Evolutionary conservation across 1,139 yeast genomes (phyloP), one percentile per base, ranked within the genome.

Genomic region (Arxiozyma bovina): DNA sequence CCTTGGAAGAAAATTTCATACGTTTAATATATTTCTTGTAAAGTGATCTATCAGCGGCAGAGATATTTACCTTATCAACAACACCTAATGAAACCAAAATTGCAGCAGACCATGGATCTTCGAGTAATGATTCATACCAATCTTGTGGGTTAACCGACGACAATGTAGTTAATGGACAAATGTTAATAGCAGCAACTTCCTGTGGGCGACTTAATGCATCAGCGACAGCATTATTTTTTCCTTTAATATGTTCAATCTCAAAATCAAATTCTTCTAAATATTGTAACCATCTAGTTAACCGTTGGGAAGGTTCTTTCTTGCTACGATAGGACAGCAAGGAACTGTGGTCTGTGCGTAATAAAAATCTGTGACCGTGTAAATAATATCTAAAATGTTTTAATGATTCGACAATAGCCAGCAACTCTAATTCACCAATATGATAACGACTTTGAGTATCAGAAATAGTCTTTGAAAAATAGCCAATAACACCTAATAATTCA

Each of bases 271-370:
- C 61, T 15, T 49, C 50, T 18, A 59, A 48, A 15, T 23, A 38
- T 42, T 58, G 57, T 38, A 58, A 22, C 61, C 62, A 59, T 4
- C 58, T 40, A 22, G 50, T 42, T n/a, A 57, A 11, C n/a, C 60
- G 34, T 21, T 45, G 40, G 9, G 48, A 23, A 17, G 61, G 60
- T 54, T 59, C 55, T 12, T n/a, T 50, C 50, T 5, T 38, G 21
- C 55, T 57, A 34, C 48, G 42, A 17, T 50, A 15, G 7, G 60
- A 51, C 38, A 58, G 23, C 40, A 58, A 23, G 1, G 52, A 42
- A 15, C 55, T 51, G 42, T 58, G 62, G 38, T 60, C 60, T 1
- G 61, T 60, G 20, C 59, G 17, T 18, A 58, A 22, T 3, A 42
- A 38, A 38, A 60, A 60, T 2, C 51, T 45, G 15, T 46, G 30